Conservation (phyloP, 305 asterid genomes). For the Rubia balearica region DNA sequence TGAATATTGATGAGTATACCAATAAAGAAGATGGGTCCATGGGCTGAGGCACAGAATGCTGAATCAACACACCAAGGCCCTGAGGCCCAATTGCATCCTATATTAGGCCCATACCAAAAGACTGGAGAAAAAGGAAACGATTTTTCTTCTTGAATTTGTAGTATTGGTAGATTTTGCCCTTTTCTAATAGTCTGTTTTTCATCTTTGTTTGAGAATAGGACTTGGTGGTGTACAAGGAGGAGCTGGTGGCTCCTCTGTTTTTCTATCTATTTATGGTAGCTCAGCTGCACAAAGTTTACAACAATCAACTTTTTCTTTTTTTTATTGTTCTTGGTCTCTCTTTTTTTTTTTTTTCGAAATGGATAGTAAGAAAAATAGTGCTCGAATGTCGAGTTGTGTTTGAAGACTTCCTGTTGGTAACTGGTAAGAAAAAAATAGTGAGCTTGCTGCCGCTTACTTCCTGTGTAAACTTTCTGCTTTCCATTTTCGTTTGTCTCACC, state of each 20-base stretch:
- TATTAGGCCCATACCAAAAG: constrained; percentile 5
- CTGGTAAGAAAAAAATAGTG: neutral
- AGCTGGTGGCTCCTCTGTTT: neutral
- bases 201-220: neutral
- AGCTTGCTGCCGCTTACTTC: neutral
- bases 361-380: neutral
- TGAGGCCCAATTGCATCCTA: neutral
- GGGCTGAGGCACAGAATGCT: constrained; percentile 3
- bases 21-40: constrained; percentile 2
- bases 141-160: constrained; percentile 3
- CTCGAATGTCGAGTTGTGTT: no score
- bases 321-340: neutral
- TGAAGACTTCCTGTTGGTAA: no score
- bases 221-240: constrained; percentile 10
- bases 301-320: neutral
- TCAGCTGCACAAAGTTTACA: constrained; percentile 1
- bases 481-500: no score
- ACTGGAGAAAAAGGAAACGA: neutral
- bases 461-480: no score
- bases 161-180: neutral
- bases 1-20: neutral
- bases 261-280: neutral
- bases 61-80: neutral
- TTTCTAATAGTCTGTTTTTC: neutral
- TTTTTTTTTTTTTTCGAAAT: no score